Base-by-base conservation (phyloP, 768 basidiomycete species). In the Suillus ampliporus region DNA sequence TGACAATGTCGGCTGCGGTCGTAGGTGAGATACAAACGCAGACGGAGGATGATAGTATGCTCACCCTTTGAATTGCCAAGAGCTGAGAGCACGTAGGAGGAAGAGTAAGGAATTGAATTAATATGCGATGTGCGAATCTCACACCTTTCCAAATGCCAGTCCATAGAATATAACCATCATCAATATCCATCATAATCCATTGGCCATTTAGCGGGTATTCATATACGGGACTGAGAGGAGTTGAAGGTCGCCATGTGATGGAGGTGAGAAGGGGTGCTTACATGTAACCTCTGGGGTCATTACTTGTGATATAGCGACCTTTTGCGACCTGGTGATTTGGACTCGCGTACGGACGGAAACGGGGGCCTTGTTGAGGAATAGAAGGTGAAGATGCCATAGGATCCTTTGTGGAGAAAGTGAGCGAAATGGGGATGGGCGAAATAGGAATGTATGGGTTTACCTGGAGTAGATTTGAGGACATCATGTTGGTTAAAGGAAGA, bases 101-200 rank as follows among this genome's bases (percentile, higher is more conserved):
- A n/a, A n/a, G 51, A 53, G 66, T 68, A 61, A 70, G 66, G 4
- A 41, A 47, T 10, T 54, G 47, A 35, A 7, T 43, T 26, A 41
- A 19, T n/a, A 51, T 37, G 35, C 9, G 0, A 28, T n/a, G 51
- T 21, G 26, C 0, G 50, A 62, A 21, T 10, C 4, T 11, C 79
- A 64, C 62, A 92, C 92, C 93, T 83, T 95, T 95, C 94, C 94
- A 95, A 58, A 95, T 95, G 11, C 92, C 91, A 1, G 94, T 95
- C 93, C 94, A 95, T 19, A 94, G 80, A 62, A 95, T 89, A 73
- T 93, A 95, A 4, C 94, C 94, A 72, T 94, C 93, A 73, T 95
- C 94, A 71, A 92, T 90, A 78, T 95, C 94, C 86, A 95, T 93
- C 94, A 95, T 95, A 70, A 95, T 92, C 91, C 92, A 94, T 71